Percentiles rank a stretch among this genome's conserved stretches.
Conservation (phyloP, 495 filamentous ascomycete genomes). For the Aspergillus conjunctus region DNA sequence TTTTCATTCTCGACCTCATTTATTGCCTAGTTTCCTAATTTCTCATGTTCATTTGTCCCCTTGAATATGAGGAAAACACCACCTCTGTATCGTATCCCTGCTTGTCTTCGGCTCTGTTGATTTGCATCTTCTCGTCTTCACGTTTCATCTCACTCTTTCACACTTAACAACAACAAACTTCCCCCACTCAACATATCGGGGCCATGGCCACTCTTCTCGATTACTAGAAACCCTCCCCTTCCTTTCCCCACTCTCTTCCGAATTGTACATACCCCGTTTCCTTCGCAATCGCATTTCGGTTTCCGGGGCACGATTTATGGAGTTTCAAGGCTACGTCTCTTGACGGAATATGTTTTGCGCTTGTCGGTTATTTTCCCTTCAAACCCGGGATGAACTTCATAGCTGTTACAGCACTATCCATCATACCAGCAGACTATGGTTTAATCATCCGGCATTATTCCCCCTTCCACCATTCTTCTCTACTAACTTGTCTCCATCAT, state of each 20-base stretch:
- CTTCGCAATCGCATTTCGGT: neutral
- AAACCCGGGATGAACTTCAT: neutral
- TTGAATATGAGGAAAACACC: neutral
- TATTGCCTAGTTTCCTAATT: neutral
- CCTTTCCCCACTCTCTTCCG: neutral
- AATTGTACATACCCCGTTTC: conserved; percentile 12
- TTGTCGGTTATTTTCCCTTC: neutral
- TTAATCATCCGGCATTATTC: neutral
- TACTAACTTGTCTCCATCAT: neutral
- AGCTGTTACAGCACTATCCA: neutral
- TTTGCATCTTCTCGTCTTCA: neutral
- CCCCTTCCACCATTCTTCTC: neutral
- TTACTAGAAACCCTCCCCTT: neutral
- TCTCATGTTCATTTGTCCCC: neutral
- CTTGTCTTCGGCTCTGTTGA: neutral
- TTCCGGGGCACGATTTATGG: neutral
- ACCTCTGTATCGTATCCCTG: neutral
- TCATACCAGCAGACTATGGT: neutral
- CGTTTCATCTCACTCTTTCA: neutral
- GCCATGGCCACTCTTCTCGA: neutral
- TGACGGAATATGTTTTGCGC: neutral
- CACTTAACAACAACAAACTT: neutral
- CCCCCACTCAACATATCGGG: neutral
- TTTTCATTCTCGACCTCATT: neutral
- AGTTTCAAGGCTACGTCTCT: conserved; percentile 4